Percentiles rank a stretch among this genome's conserved stretches.
phyloP scores from a whole-genome alignment of 192 early-diverging fungal genomes.

The Coemansia sp. region DNA sequence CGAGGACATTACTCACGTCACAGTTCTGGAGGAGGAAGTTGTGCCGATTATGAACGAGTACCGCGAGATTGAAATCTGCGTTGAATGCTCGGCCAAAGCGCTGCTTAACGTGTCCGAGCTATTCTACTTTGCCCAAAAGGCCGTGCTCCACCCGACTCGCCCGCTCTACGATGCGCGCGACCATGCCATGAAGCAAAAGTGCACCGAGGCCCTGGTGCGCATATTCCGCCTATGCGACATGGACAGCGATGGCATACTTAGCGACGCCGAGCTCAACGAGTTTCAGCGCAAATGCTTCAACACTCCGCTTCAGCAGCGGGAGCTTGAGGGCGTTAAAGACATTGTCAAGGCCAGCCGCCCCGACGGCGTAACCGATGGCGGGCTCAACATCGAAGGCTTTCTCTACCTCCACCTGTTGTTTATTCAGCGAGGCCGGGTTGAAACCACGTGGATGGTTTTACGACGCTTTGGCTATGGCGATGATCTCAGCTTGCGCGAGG shows the following conservation, averaged over 20 bases:
- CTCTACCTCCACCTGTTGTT: conserved; percentile 92
- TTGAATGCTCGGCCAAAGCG: conserved; percentile 97
- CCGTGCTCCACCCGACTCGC: conserved; percentile 93
- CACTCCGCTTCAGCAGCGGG: conserved; percentile 88
- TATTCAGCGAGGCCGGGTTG: conserved; percentile 92
- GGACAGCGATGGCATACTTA: conserved; percentile 87
- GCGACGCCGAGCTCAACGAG: conserved; percentile 93
- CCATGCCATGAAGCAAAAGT: conserved; percentile 81
- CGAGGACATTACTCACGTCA: conserved; percentile 79
- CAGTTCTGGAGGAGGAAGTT: conserved; percentile 87
- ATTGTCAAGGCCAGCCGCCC: conserved; percentile 87
- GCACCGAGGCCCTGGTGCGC: conserved; percentile 83
- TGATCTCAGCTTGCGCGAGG: conserved; percentile 86
- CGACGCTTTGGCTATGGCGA: conserved; percentile 95
- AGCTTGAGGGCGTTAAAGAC: conserved; percentile 93
- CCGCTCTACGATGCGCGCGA: conserved; percentile 94
- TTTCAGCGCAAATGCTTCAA: conserved; percentile 96
- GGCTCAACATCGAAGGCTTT: conserved; percentile 92
- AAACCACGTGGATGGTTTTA: conserved; percentile 98
- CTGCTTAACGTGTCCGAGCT: conserved; percentile 95
- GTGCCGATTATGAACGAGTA: conserved; percentile 99
- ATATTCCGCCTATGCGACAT: conserved; percentile 95
- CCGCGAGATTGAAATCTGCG: conserved; percentile 98
- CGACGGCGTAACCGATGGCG: conserved; percentile 76
- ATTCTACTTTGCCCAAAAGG: conserved; percentile 99